Conservation (phyloP, 2,329 filamentous ascomycete genomes). For the Exophiala alcalophila region DNA sequence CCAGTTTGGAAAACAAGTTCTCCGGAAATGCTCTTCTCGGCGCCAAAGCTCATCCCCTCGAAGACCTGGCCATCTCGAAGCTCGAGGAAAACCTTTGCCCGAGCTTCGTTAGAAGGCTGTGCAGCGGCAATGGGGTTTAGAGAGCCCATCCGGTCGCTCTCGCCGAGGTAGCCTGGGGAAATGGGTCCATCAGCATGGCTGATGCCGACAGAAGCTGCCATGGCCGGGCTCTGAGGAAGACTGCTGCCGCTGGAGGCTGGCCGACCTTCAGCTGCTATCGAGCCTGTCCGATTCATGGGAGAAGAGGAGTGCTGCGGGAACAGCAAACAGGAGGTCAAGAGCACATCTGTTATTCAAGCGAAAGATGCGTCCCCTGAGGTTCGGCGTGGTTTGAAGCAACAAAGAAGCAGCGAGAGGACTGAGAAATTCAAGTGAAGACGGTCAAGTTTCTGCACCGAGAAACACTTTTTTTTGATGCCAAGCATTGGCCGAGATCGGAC, state of each 20-base stretch:
- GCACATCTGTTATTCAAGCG: constrained; percentile 15
- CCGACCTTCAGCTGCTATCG: constrained; percentile 11
- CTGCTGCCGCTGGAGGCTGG: constrained; percentile 18
- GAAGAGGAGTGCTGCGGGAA: constrained; percentile 12
- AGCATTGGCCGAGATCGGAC: too few relatives aligned
- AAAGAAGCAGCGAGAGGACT: constrained; percentile 5
- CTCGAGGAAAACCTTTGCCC: constrained; percentile 78
- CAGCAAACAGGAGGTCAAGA: constrained; percentile 19
- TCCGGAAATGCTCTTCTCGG: constrained; percentile 87
- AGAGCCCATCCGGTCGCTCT: constrained; percentile 30
- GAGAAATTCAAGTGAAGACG: too few relatives aligned
- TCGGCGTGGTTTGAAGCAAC: constrained; percentile 9
- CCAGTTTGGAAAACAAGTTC: constrained; percentile 99
- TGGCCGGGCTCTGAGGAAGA: constrained; percentile 40
- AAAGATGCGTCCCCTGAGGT: constrained; percentile 1
- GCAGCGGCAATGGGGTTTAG: constrained; percentile 59
- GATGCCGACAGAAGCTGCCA: constrained; percentile 41
- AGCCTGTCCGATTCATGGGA: constrained; percentile 17
- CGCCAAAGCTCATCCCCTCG: constrained; percentile 95
- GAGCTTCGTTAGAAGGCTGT: constrained; percentile 51
- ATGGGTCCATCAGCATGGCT: constrained; percentile 12
- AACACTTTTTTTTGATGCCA: constrained; percentile 14
- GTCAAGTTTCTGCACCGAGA: too few relatives aligned
- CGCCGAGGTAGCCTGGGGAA: constrained; percentile 10
- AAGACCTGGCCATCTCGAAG: constrained; percentile 87